Percentiles rank a stretch among this genome's conserved stretches.
Conservation (phyloP, 2,329 filamentous ascomycete genomes). For the Monosporascus sp. region DNA sequence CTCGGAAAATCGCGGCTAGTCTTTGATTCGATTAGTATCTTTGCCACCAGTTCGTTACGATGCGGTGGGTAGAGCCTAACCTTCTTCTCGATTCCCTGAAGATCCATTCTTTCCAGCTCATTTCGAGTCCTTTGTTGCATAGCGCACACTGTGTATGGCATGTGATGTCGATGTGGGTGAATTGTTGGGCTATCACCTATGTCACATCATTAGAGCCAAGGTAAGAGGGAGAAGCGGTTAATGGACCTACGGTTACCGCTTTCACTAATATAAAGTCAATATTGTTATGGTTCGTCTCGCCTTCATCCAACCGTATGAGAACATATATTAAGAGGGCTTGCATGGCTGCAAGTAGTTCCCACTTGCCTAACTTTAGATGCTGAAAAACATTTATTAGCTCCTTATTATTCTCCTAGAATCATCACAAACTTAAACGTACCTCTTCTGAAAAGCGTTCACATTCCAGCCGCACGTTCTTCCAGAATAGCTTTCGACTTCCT, state of each 20-base stretch:
- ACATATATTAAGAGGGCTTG: conserved; percentile 40
- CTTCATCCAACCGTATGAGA: conserved; percentile 36
- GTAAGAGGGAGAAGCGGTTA: not conserved
- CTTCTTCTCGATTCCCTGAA: conserved; percentile 35
- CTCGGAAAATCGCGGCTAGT: conserved; percentile 33
- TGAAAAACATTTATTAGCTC: conserved; percentile 13
- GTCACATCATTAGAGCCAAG: no score
- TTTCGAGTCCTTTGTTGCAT: conserved; percentile 15
- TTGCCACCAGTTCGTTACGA: not conserved
- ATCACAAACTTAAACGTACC: conserved; percentile 20
- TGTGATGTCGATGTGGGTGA: conserved; percentile 8
- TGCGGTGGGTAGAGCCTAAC: conserved; percentile 14
- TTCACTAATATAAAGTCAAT: conserved; percentile 31
- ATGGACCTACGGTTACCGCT: conserved; percentile 28
- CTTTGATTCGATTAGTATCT: conserved; percentile 20
- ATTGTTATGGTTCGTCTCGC: conserved; percentile 38
- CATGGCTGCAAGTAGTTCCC: conserved; percentile 35
- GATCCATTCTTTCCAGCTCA: conserved; percentile 35
- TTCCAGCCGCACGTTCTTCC: conserved; percentile 38
- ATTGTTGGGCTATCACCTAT: conserved; percentile 7
- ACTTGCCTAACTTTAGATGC: conserved; percentile 26
- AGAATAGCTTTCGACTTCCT: conserved; percentile 36
- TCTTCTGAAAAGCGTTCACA: conserved; percentile 33
- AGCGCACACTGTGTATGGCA: conserved; percentile 10
- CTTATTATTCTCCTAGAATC: not conserved